Conservation (phyloP, 2,329 filamentous ascomycete genomes). For the Venturia pyrina region DNA sequence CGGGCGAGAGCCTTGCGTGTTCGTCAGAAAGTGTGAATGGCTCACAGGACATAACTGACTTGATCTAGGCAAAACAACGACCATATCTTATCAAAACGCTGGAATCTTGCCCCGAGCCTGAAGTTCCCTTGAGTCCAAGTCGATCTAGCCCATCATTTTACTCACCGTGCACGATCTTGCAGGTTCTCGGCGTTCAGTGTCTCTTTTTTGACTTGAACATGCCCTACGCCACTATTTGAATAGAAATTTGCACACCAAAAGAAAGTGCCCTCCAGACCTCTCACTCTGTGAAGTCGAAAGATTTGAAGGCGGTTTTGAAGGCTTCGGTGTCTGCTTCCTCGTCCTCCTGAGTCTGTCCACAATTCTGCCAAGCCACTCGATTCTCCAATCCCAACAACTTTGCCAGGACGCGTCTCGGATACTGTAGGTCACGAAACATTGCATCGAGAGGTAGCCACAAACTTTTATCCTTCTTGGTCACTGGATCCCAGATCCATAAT, state of each 20-base stretch:
- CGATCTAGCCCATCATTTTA: too few relatives aligned
- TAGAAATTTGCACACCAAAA: background rate
- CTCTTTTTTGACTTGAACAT: too few relatives aligned
- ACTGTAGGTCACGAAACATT: conserved; percentile 72
- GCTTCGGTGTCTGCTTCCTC: conserved; percentile 68
- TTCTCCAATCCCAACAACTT: conserved; percentile 75
- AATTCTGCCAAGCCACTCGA: conserved; percentile 77
- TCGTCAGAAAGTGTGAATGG: too few relatives aligned
- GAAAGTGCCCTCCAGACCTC: background rate
- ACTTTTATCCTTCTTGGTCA: conserved; percentile 44
- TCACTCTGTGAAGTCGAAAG: conserved; percentile 69
- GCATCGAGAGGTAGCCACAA: conserved; percentile 65
- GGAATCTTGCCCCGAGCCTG: too few relatives aligned
- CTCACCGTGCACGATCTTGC: too few relatives aligned
- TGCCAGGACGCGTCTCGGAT: conserved; percentile 75
- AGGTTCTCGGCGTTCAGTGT: too few relatives aligned
- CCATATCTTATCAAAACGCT: too few relatives aligned
- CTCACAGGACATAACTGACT: too few relatives aligned
- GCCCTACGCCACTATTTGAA: background rate
- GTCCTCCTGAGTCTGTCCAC: conserved; percentile 64
- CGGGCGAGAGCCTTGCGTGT: too few relatives aligned
- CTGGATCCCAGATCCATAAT: conserved; percentile 62
- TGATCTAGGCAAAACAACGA: too few relatives aligned
- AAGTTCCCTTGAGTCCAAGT: too few relatives aligned
- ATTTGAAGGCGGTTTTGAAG: conserved; percentile 73